Conservation (phyloP, 176 grass and related monocot species). For the Triticum aestivum region IWGSC_CS_RefSeq_v2.1 NC_057807.1:665998872-665999371, state of each 20-base stretch:
- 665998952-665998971: no score
- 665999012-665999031: no score
- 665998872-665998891: no score
- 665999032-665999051: no score
- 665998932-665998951: no score
- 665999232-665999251: background rate
- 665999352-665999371: no score
- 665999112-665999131: background rate
- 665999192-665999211: background rate
- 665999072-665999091: background rate
- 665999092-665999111: background rate
- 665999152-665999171: background rate
- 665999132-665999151: background rate
- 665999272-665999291: background rate
- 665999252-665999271: background rate
- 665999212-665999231: background rate
- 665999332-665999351: background rate
- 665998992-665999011: no score
- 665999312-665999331: background rate
- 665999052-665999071: background rate
- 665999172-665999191: background rate
- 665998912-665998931: no score
- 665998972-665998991: no score
- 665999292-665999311: background rate
- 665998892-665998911: no score